These are phyloP conservation scores for Eucalyptus leucophloia DNA, from an alignment of 345 rosid species.

Conservation along the genomic window DNA sequence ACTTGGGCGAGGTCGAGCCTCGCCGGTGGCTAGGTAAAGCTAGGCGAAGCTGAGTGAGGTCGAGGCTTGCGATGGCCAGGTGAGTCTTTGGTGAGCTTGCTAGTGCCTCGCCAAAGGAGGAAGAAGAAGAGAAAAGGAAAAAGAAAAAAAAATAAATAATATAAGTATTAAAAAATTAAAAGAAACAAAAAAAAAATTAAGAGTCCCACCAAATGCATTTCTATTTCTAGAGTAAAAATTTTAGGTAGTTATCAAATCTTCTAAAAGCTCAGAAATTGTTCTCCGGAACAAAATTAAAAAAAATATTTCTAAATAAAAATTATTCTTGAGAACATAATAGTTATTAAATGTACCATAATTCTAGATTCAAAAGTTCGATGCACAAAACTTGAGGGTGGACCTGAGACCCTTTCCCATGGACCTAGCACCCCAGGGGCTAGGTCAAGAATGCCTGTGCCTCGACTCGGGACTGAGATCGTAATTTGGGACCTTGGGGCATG, in stretches of 20 bases:
- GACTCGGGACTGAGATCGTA: rapidly evolving
- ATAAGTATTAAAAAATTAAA: no score
- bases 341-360: rapidly evolving
- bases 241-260: rapidly evolving
- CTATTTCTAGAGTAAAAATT: rapidly evolving
- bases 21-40: rapidly evolving
- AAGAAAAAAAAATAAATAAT: rapidly evolving
- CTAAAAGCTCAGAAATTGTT: rapidly evolving
- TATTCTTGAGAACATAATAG: rapidly evolving
- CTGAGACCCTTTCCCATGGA: rapidly evolving
- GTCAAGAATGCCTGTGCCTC: not conserved
- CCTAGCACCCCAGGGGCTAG: rapidly evolving
- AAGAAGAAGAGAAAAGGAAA: no score
- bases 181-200: no score
- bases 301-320: no score
- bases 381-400: not conserved
- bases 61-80: rapidly evolving
- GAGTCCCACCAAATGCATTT: no score
- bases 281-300: rapidly evolving
- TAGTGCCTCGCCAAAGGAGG: no score
- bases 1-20: no score
- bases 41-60: rapidly evolving
- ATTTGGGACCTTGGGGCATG: not conserved
- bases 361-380: rapidly evolving
- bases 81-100: rapidly evolving